Evolutionary conservation across 2,329 filamentous ascomycete species (phyloP).

Genomic region (Fusarium sambucinum): DNA sequence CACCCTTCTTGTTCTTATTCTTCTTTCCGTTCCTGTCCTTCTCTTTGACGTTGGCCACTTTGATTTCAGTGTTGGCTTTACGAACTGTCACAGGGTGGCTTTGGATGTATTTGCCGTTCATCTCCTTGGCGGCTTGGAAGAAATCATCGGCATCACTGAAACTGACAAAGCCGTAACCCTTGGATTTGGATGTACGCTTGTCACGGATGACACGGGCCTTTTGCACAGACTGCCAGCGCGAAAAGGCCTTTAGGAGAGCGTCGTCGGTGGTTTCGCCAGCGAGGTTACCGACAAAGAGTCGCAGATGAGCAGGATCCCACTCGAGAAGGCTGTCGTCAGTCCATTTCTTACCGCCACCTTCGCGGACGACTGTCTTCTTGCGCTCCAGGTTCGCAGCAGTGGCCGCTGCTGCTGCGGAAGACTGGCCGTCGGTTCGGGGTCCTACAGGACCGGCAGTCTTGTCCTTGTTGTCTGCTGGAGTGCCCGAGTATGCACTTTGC

Average conservation of each 20-base stretch:
- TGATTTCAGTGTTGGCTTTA: constrained; percentile 92
- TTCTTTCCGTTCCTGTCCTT: constrained; percentile 58
- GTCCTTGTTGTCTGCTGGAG: constrained; percentile 59
- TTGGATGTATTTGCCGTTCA: constrained; percentile 99
- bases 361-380: constrained; percentile 87
- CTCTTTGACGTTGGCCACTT: constrained; percentile 76
- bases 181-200: constrained; percentile 95
- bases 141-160: constrained; percentile 97
- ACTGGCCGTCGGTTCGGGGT: constrained; percentile 53
- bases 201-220: constrained; percentile 95
- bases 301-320: constrained; percentile 95
- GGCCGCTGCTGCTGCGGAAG: constrained; percentile 49
- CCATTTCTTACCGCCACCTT: constrained; percentile 94
- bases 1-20: constrained; percentile 54
- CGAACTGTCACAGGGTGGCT: constrained; percentile 91
- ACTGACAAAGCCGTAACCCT: constrained; percentile 95
- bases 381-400: constrained; percentile 62
- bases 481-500: constrained; percentile 87
- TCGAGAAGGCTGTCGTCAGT: constrained; percentile 88
- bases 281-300: constrained; percentile 95
- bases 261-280: constrained; percentile 98
- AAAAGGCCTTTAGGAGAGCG: constrained; percentile 91
- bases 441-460: constrained; percentile 48
- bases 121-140: constrained; percentile 95
- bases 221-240: constrained; percentile 86